phyloP scores from a whole-genome alignment of 139 green algal genomes.

The Coelastrella sp. region DNA sequence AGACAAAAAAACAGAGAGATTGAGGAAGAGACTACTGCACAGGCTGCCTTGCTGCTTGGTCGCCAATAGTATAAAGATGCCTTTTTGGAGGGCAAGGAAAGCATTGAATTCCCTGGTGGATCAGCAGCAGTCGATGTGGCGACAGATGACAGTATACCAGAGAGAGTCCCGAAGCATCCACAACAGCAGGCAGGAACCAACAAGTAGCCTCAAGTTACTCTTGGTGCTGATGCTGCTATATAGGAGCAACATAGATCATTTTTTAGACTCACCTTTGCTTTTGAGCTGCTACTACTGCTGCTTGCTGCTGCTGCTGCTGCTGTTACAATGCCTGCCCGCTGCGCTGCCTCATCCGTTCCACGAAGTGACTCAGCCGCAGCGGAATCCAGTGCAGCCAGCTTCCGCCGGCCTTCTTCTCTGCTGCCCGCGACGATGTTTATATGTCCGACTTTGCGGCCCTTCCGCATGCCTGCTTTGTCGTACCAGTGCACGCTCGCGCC shows the following conservation, averaged over 20 bases:
- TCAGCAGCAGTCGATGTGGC: too few relatives aligned
- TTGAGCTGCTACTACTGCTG: neutral
- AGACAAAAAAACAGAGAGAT: too few relatives aligned
- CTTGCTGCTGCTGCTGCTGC: conserved; percentile 27
- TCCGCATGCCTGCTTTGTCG: conserved; percentile 79
- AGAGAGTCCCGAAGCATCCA: too few relatives aligned
- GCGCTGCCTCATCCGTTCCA: neutral
- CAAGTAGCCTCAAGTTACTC: too few relatives aligned
- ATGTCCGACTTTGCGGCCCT: conserved; percentile 86
- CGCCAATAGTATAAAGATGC: too few relatives aligned
- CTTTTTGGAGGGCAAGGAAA: too few relatives aligned
- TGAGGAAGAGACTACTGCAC: too few relatives aligned
- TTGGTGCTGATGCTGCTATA: too few relatives aligned
- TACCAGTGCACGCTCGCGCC: conserved; percentile 82
- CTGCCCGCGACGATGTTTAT: conserved; percentile 82
- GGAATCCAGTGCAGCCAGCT: conserved; percentile 74
- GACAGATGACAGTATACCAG: too few relatives aligned
- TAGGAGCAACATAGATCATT: neutral
- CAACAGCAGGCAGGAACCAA: too few relatives aligned
- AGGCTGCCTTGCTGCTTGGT: too few relatives aligned
- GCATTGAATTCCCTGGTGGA: too few relatives aligned
- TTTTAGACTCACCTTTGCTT: neutral
- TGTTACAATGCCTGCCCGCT: conserved; percentile 25
- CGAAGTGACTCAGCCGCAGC: conserved; percentile 56
- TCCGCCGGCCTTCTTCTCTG: conserved; percentile 55